phyloP scores from a whole-genome alignment of 179 eudicot genomes.

The Spinacia oleracea region DNA sequence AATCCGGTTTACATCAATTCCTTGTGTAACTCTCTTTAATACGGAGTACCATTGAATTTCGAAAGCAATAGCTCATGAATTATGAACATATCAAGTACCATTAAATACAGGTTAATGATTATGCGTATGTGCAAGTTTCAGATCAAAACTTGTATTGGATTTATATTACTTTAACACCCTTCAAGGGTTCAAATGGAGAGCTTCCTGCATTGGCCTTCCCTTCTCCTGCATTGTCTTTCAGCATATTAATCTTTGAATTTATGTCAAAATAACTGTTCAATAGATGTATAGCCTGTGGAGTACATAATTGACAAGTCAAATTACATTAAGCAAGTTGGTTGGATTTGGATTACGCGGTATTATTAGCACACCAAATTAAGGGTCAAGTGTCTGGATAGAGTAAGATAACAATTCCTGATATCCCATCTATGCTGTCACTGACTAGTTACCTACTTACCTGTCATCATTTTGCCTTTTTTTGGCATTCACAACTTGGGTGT shows the following conservation, averaged over 20 bases:
- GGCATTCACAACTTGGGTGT: neutral
- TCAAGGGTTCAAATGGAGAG: neutral
- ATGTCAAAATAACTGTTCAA: neutral
- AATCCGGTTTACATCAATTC: no score
- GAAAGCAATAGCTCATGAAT: neutral
- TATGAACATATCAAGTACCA: neutral
- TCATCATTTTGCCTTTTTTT: neutral
- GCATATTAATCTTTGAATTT: neutral
- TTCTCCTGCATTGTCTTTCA: neutral
- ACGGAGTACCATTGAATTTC: neutral
- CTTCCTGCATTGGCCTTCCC: neutral
- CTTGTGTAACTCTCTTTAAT: no score
- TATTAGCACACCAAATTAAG: neutral
- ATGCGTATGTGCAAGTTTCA: neutral
- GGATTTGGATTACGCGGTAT: neutral
- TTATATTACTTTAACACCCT: neutral
- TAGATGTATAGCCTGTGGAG: neutral
- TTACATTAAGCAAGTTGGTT: neutral
- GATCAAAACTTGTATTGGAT: neutral
- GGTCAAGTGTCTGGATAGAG: neutral
- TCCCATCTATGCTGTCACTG: neutral
- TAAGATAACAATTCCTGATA: neutral
- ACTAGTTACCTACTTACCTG: neutral
- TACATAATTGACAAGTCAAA: slow-evolving; percentile 1
- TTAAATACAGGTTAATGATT: neutral